phyloP scores from a whole-genome alignment of 2,329 filamentous ascomycete species.

The Sporothrix phasma region DNA sequence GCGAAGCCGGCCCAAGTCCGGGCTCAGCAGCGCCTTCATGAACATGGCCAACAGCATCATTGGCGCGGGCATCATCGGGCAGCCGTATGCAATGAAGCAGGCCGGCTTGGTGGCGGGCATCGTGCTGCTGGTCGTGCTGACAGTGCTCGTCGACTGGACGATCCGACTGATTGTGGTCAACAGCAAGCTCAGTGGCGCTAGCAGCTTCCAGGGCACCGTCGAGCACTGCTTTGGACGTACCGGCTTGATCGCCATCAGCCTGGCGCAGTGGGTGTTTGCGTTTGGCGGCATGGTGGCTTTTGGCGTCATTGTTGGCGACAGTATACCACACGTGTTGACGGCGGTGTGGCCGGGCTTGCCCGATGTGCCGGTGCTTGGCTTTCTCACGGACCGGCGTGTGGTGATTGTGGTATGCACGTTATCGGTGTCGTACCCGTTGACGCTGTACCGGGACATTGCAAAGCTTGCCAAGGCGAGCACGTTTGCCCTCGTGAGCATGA shows the following conservation, averaged over 20 bases:
- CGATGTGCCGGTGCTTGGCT: slow-evolving; percentile 65
- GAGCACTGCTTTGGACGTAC: slow-evolving; percentile 86
- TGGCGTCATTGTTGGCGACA: slow-evolving; percentile 93
- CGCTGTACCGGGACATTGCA: slow-evolving; percentile 90
- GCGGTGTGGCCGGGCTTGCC: slow-evolving; percentile 71
- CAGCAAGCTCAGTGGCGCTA: slow-evolving; percentile 87
- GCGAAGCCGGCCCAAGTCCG: slow-evolving; percentile 65
- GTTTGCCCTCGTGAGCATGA: slow-evolving; percentile 85
- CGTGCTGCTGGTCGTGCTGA: slow-evolving; percentile 66
- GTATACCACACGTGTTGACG: slow-evolving; percentile 79
- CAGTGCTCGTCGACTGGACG: slow-evolving; percentile 88
- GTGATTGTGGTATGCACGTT: slow-evolving; percentile 84
- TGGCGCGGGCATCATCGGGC: slow-evolving; percentile 63
- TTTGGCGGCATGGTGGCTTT: slow-evolving; percentile 99
- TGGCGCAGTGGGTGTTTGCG: slow-evolving; percentile 97
- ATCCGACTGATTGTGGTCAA: slow-evolving; percentile 96
- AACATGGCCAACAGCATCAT: slow-evolving; percentile 99
- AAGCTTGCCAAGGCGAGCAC: slow-evolving; percentile 97
- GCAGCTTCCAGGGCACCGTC: slow-evolving; percentile 92
- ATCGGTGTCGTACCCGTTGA: slow-evolving; percentile 80
- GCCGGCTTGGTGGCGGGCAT: slow-evolving; percentile 77
- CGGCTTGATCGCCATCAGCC: slow-evolving; percentile 74
- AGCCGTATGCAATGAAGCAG: slow-evolving; percentile 93
- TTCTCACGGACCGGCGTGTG: slow-evolving; percentile 70
- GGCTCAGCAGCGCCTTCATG: slow-evolving; percentile 85